Base-by-base conservation (phyloP, 2,329 filamentous ascomycete species). In the Arachnomyces sp. region DNA sequence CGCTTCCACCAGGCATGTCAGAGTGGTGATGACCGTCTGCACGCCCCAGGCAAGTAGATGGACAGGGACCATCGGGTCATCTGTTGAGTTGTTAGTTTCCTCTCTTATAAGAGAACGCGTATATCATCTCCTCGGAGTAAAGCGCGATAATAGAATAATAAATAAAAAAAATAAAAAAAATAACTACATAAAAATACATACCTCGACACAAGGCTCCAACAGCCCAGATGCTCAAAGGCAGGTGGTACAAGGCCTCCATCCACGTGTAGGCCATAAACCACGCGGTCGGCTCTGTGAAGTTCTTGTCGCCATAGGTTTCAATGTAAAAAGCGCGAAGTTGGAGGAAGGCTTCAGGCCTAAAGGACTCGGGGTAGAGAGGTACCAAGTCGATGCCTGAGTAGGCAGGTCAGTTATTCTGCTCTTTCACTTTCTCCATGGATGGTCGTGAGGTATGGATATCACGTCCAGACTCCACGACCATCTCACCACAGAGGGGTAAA, bases 1-100 rank as follows among this genome's bases (percentile, higher is more conserved):
- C 48, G 74, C 76, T 42, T 83, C 79, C 2, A 71, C 67, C 34
- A 83, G 67, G 51, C 79, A 84, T 0, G 76, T 75, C 31, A 75
- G 51, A 1, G 80, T 82, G 1, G 79, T 81, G 40, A 82, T 46
- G 28, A 70, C 74, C 0, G 77, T 74, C 51, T 81, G 70, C 7
- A 76, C 57, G 0, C 74, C 72, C 49, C 75, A 82, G 2, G 77
- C 59, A 2, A 83, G 68, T 1, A 84, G 63, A 37, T 79, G 72
- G 0, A 82, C 58, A 0, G 79, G 76, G 3, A 79, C 49, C 35
- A 73, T 66, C 0, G 76, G 71, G 40, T 78, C 69, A 51, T 77
- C 73, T 76, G 41, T 35, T 36, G 8, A 20, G 42, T 34, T 30
- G 34, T 13, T 17, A 7, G 16, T 36, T 18, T 38, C 30, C 18